Base-by-base conservation (phyloP, 768 basidiomycete genomes). In the Pleurotus pulmonarius region DNA sequence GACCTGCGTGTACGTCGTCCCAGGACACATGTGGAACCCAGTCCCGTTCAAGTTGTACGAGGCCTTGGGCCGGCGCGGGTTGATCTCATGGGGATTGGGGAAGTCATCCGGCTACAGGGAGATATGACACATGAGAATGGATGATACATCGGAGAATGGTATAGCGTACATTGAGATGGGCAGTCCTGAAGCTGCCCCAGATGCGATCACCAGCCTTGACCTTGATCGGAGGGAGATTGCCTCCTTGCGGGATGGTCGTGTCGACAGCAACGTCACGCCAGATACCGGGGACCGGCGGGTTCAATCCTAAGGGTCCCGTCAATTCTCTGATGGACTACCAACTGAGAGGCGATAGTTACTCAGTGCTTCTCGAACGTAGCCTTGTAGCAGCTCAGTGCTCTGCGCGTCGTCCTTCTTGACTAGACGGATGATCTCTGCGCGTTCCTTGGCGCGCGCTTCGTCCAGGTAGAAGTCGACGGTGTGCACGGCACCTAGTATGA, bases 381-480 rank as follows among this genome's bases (percentile, higher is more conserved):
- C 82, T 8, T 64, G 68, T 4, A 83, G 62, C 24, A 75, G 56
- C 38, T 74, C 69, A 5, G 62, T 64, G 51, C 73, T 73, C 26
- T 67, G 58, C 3, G 60, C 46, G 57, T 75, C 73, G 5, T 64
- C 64, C 34, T 65, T 64, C 25, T 68, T 61, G 5, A 71, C 65
- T 0, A 81, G 68, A 43, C 67, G 58, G 24, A 73, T 43, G 34
- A 82, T 75, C n/a, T 75, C 71, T 0, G 64, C 69, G 9, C 70
- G 65, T 57, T 82, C 77, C 47, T 65, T 65, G 5, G 68, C 69
- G 13, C 69, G 72, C 20, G 62, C 64, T 39, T 75, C 75, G 41
- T 75, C 74, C 20, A 85, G 64, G 65, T 81, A 83, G 67, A 83
- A 82, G 60, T 83, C 75, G 49, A 85, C 64, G n/a, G 82, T 73